Percentiles rank a stretch among this genome's conserved stretches.
phyloP scores from a whole-genome alignment of 106 monocot species.

The Iris macrosiphon region DNA sequence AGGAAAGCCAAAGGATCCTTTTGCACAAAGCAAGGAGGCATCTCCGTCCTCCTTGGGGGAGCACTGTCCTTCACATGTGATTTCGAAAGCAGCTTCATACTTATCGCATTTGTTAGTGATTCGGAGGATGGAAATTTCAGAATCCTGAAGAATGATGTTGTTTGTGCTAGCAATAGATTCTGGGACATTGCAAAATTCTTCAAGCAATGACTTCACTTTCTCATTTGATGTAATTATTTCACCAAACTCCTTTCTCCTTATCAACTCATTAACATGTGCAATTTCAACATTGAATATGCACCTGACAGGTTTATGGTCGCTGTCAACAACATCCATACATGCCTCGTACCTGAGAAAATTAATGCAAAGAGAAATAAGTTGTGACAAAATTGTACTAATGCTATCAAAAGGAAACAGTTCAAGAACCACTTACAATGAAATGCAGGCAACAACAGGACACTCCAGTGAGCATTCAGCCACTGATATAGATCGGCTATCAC shows the following conservation, averaged over 20 bases:
- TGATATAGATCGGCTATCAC: slow-evolving; percentile 51
- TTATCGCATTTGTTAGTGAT: slow-evolving; percentile 53
- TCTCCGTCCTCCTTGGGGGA: slow-evolving; percentile 28
- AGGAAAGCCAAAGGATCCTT: slow-evolving; percentile 60
- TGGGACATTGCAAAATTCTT: slow-evolving; percentile 35
- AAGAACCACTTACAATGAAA: slow-evolving; percentile 34
- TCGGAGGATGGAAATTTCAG: slow-evolving; percentile 33
- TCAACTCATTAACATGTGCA: slow-evolving; percentile 41
- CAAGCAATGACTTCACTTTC: slow-evolving; percentile 29
- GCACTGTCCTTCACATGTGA: slow-evolving; percentile 53
- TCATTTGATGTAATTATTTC: slow-evolving; percentile 38
- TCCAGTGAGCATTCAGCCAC: slow-evolving; percentile 62
- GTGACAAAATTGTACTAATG: neutral
- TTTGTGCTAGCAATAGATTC: slow-evolving; percentile 67
- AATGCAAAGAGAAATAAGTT: neutral
- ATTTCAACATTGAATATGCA: slow-evolving; percentile 68
- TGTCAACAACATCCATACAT: slow-evolving; percentile 58
- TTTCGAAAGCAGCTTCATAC: slow-evolving; percentile 25
- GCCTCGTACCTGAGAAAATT: slow-evolving; percentile 45
- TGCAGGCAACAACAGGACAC: slow-evolving; percentile 48
- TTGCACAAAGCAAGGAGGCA: slow-evolving; percentile 25
- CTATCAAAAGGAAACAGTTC: neutral
- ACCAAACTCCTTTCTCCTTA: slow-evolving; percentile 46
- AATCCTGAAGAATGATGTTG: slow-evolving; percentile 49
- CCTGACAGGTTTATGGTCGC: slow-evolving; percentile 76